Conservation (phyloP, 1,139 yeast genomes). For the Waltiozyma sp. region DNA sequence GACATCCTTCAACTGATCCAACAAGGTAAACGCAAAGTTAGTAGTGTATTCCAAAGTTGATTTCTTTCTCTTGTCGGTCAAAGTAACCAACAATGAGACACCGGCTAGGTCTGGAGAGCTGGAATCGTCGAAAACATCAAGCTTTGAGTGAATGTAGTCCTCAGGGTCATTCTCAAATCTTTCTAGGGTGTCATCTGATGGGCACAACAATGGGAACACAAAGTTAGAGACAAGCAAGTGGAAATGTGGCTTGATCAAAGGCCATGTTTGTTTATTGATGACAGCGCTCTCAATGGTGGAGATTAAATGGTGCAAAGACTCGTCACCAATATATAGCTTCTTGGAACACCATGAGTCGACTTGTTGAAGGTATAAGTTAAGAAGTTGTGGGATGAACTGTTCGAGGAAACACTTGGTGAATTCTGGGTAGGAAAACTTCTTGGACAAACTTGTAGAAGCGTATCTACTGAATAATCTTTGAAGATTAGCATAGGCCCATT, state of each 20-base stretch:
- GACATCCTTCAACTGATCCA: conserved; percentile 27
- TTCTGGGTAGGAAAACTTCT: conserved; percentile 38
- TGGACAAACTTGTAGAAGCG: conserved; percentile 41
- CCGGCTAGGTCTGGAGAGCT: conserved; percentile 64
- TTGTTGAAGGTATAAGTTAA: conserved; percentile 51
- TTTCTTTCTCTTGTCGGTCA: conserved; percentile 57
- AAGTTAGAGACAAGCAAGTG: conserved; percentile 59
- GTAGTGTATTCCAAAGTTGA: conserved; percentile 53
- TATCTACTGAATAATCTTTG: conserved; percentile 67
- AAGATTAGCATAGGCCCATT: conserved; percentile 83
- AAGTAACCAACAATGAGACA: conserved; percentile 46
- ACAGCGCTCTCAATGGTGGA: conserved; percentile 64
- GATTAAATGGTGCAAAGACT: conserved; percentile 56
- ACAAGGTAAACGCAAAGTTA: conserved; percentile 50
- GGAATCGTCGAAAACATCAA: conserved; percentile 54
- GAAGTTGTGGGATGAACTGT: conserved; percentile 64
- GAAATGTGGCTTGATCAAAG: conserved; percentile 57
- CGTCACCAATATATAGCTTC: conserved; percentile 57
- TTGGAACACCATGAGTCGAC: conserved; percentile 65
- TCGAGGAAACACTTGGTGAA: conserved; percentile 37
- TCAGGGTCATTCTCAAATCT: conserved; percentile 82
- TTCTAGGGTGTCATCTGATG: conserved; percentile 60
- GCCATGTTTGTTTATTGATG: conserved; percentile 61
- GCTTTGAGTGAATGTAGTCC: conserved; percentile 73
- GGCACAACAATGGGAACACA: conserved; percentile 68